Percentiles rank a stretch among this genome's conserved stretches.
phyloP scores from a whole-genome alignment of 2,329 filamentous ascomycete species.

The Curvularia sp. region DNA sequence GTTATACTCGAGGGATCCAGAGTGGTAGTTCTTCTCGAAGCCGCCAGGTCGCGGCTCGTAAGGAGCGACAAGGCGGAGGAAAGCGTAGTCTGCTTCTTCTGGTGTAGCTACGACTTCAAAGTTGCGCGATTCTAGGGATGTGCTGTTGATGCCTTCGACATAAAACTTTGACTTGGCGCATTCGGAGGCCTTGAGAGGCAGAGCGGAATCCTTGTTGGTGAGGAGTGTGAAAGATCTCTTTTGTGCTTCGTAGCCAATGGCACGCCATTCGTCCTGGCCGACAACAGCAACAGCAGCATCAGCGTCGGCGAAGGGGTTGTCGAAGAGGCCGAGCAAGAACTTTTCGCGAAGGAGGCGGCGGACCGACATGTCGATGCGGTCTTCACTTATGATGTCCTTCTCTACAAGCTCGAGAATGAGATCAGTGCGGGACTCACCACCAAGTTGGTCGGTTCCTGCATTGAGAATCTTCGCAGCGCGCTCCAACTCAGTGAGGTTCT shows the following conservation, averaged over 20 bases:
- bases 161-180: conserved; percentile 45
- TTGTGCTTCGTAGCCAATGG: conserved; percentile 50
- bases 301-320: conserved; percentile 60
- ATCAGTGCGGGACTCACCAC: conserved; percentile 59
- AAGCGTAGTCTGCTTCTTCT: conserved; percentile 53
- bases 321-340: conserved; percentile 61
- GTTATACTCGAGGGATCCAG: conserved; percentile 55
- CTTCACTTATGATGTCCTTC: conserved; percentile 53
- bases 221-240: conserved; percentile 49
- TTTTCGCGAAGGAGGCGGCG: conserved; percentile 59
- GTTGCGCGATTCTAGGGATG: conserved; percentile 42
- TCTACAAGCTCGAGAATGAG: conserved; percentile 59
- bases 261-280: conserved; percentile 55
- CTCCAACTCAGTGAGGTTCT: conserved; percentile 55
- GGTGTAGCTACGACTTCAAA: conserved; percentile 47
- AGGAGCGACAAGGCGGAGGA: conserved; percentile 52
- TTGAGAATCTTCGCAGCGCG: conserved; percentile 56
- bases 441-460: conserved; percentile 62
- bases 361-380: conserved; percentile 57
- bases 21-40: conserved; percentile 52
- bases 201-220: conserved; percentile 44
- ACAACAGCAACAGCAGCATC: conserved; percentile 54
- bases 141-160: conserved; percentile 47
- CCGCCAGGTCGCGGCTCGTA: conserved; percentile 54
- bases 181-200: conserved; percentile 36